Evolutionary conservation across 352 stramenopile species (phyloP).

Genomic region (Aphanomyces stellatus): DNA sequence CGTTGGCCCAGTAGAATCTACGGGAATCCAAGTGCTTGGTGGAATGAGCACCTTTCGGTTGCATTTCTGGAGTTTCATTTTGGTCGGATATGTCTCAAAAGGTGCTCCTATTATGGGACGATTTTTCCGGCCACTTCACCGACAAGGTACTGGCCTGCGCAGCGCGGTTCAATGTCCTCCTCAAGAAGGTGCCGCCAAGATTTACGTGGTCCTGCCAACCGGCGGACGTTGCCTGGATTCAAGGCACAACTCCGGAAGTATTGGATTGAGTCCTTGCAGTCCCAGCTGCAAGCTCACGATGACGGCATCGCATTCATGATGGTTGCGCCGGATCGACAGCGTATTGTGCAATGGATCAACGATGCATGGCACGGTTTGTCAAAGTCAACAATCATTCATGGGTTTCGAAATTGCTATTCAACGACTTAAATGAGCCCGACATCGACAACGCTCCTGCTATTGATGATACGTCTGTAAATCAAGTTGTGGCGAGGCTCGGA

Average conservation of each 20-base stretch:
- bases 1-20: slow-evolving; percentile 16
- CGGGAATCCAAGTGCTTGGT: slow-evolving; percentile 24
- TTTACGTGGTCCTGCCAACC: slow-evolving; percentile 23
- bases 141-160: slow-evolving; percentile 22
- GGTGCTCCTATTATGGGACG: slow-evolving; percentile 26
- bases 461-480: too few species aligned
- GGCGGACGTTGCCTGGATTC: slow-evolving; percentile 25
- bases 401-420: not conserved
- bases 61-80: slow-evolving; percentile 29
- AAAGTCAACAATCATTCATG: not conserved
- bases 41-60: slow-evolving; percentile 23
- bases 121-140: slow-evolving; percentile 24
- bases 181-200: slow-evolving; percentile 22
- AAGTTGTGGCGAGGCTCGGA: too few species aligned
- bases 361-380: not conserved
- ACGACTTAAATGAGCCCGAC: too few species aligned
- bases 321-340: not conserved
- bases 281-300: not conserved
- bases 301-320: not conserved
- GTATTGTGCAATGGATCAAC: not conserved
- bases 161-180: slow-evolving; percentile 19
- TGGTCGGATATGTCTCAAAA: slow-evolving; percentile 13
- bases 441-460: too few species aligned
- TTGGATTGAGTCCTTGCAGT: not conserved
- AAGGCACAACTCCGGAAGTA: slow-evolving; percentile 5